A percentile compares a stretch with the other conserved stretches of the same genome.
Conservation (phyloP, 306 rosid genomes). For the Fragaria nilgerrensis region DNA sequence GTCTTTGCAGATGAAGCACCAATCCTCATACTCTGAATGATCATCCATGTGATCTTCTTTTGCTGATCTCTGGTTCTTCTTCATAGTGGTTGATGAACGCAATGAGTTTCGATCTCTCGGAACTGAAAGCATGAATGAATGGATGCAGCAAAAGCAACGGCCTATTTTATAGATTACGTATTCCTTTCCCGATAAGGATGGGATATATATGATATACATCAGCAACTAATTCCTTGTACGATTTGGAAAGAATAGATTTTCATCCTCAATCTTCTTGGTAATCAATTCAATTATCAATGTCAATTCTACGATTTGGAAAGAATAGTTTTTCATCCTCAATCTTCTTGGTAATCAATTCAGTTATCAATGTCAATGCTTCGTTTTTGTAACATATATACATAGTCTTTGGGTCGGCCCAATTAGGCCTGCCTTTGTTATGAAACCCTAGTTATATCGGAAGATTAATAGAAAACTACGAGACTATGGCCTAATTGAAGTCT, state of each 20-base stretch:
- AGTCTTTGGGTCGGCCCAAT: too few species aligned
- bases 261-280: too few species aligned
- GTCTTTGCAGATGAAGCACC: slow-evolving; percentile 59
- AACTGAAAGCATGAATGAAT: not conserved
- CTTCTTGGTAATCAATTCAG: too few species aligned
- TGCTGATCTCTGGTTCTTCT: not conserved
- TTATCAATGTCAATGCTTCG: too few species aligned
- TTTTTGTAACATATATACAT: too few species aligned
- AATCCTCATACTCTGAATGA: slow-evolving; percentile 29
- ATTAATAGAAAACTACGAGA: too few species aligned
- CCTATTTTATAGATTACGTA: not conserved
- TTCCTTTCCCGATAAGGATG: not conserved
- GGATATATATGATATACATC: not conserved
- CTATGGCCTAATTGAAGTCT: too few species aligned
- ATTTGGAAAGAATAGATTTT: not conserved
- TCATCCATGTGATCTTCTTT: slow-evolving; percentile 11
- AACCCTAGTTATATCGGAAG: not conserved
- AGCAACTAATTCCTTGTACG: not conserved
- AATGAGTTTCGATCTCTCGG: not conserved
- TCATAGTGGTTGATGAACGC: not conserved
- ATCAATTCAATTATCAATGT: too few species aligned
- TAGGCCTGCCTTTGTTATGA: too few species aligned
- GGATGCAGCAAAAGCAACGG: not conserved
- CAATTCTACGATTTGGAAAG: not conserved
- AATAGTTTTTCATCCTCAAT: not conserved